A percentile compares a stretch with the other conserved stretches of the same genome.
phyloP scores from a whole-genome alignment of 129 eudicot genomes.

The carrot (Daucus carota) region DNA sequence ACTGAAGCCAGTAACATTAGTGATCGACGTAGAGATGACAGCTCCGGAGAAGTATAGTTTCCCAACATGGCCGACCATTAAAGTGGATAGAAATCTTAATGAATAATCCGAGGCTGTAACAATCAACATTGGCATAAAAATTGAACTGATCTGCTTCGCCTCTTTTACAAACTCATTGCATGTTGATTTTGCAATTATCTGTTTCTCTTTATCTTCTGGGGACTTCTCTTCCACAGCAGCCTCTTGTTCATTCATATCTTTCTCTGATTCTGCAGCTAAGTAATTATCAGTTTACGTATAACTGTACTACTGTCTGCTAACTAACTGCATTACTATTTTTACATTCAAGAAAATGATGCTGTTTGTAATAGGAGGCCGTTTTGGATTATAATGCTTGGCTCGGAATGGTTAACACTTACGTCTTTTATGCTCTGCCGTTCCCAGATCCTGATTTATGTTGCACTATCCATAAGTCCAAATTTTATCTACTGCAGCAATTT shows the following conservation, averaged over 20 bases:
- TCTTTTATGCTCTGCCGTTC: background rate
- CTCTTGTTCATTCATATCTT: background rate
- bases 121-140: background rate
- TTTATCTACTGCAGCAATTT: background rate
- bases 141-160: background rate
- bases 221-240: background rate
- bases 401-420: no score
- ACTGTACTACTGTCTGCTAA: background rate
- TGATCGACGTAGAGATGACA: background rate
- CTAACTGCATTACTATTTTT: background rate
- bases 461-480: background rate
- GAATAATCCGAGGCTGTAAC: background rate
- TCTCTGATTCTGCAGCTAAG: background rate
- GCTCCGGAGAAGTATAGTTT: slow-evolving; percentile 1
- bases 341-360: no score
- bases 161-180: slow-evolving; percentile 3
- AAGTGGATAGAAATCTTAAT: background rate
- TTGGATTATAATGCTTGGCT: background rate
- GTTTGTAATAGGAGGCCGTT: background rate
- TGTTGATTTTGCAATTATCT: background rate
- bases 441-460: background rate
- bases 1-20: slow-evolving; percentile 15
- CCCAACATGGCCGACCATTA: slow-evolving; percentile 11
- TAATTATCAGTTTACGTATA: background rate
- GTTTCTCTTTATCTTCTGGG: background rate